Evolutionary conservation across 2,329 filamentous ascomycete genomes (phyloP), one percentile per base, ranked within the genome.

Genomic region (Colletotrichum neosansevieriae): DNA sequence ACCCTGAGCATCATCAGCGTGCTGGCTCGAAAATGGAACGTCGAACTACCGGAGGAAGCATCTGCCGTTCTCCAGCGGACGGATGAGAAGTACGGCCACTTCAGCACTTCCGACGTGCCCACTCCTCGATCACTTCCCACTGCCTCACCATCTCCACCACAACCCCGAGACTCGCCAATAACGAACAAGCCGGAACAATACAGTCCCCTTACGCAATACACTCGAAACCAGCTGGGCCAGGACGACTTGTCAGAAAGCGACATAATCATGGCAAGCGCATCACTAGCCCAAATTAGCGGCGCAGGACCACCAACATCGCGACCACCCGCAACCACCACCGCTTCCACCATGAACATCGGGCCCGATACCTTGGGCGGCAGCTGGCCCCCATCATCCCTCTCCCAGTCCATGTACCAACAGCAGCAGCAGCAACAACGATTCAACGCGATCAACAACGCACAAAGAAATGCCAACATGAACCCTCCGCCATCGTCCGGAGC

Each of bases 1-100:
- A 95, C 94, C 0, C 84, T 98, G 6, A 89, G 90, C 68, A 97
- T 98, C 54, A 84, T 99, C 49, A 94, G 92, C 72, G 89, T 97
- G 4, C 88, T 97, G 12, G 91, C 92, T 0, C 88, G 90, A n/a
- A 96, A 96, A 74, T 98, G 96, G 94, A 91, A 91, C 17, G 91
- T 97, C 49, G 90, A 94, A 63, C 80, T 98, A 10, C 95, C 96
- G 0, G 91, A 93, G 67, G 95, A 98, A 78, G 95, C 94, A 0
- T 85, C 88, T 0, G 81, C 86, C 2, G 89, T 97, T 2, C 86
- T 98, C n/a, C 84, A 89, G 56, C 88, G 94, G 40, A 92, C 93
- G 2, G 93, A 97, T 75, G 84, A 88, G 50, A 95, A 91, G 79
- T 97, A 92, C 79, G 94, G 93, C 1, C 87, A 86, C 2, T 94